Base-by-base conservation (phyloP, 108 stramenopile species). In the Bacterosira constricta region DNA sequence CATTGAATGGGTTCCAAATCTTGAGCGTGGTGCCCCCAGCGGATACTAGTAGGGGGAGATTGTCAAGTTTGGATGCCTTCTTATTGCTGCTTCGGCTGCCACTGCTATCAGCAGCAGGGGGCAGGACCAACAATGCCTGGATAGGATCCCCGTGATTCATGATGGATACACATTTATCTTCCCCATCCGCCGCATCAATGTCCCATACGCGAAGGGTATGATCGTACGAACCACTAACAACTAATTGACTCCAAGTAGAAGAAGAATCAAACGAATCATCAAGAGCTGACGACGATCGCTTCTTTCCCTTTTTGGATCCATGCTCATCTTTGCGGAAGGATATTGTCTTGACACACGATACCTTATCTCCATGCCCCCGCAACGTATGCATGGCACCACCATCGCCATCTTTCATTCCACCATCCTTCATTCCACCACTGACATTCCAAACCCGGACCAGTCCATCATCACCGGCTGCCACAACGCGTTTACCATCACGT, bases 121-220 rank as follows among this genome's bases (percentile, higher is more conserved):
- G 75, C 55, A 95, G 63, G 12, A 87, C 56, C 8, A 89, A 55
- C 27, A 92, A 31, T 13, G 86, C 76, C 79, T 95, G 90, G 29
- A 95, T 90, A n/a, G 94, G 94, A 51, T 75, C 83, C 17, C 87
- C 91, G 64, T 95, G 94, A 35, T 79, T 67, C 73, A 92, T 76
- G 1, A 92, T 71, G 1, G 89, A 66, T 30, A 90, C 51, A 69
- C 90, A 91, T 42, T 81, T 68, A 46, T 88, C 80, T 34, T 63
- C 17, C 3, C 62, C 72, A 30, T 51, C 52, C 9, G 53, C 23
- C 10, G 76, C 64, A 4, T 78, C 73, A 17, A 89, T 49, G 64
- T 89, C 86, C 94, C 94, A 95, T 25, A 90, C 83, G 11, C 94
- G 89, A 69, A 95, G 74, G 1, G 94, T 87, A 52, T 92, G 91